phyloP scores from a whole-genome alignment of 306 rosid species.

The Cajanus cajan region DNA sequence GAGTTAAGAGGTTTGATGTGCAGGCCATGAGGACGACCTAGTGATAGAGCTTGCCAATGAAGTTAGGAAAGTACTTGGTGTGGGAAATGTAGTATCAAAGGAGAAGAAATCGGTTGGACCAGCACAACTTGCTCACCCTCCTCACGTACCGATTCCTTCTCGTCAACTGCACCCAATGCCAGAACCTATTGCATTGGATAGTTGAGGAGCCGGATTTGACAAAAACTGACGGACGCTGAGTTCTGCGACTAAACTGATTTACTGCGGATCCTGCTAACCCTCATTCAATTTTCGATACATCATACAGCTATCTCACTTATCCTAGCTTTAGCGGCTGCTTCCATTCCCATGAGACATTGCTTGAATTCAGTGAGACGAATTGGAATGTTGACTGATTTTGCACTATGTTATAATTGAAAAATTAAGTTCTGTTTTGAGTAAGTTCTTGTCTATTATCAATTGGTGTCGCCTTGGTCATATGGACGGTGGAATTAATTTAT shows the following conservation, averaged over 20 bases:
- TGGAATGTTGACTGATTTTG: neutral
- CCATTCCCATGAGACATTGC: slow-evolving; percentile 15
- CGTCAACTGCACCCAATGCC: slow-evolving; percentile 63
- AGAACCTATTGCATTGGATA: slow-evolving; percentile 79
- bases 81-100: slow-evolving; percentile 39
- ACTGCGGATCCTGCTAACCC: slow-evolving; percentile 41
- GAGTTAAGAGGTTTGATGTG: slow-evolving; percentile 11
- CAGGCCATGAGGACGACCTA: slow-evolving; percentile 83
- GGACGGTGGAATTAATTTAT: neutral
- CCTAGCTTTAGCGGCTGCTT: slow-evolving; percentile 7
- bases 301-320: neutral
- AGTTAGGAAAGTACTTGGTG: slow-evolving; percentile 82
- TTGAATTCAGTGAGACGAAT: neutral
- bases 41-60: slow-evolving; percentile 92
- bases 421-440: neutral
- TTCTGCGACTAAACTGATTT: slow-evolving; percentile 14
- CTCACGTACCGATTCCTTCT: slow-evolving; percentile 56
- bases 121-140: slow-evolving; percentile 42
- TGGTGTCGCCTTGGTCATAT: neutral
- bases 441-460: neutral
- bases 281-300: slow-evolving; percentile 2
- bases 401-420: neutral
- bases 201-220: slow-evolving; percentile 16
- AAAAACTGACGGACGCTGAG: neutral
- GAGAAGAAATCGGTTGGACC: slow-evolving; percentile 55